Evolutionary conservation across 2,329 filamentous ascomycete genomes (phyloP), one percentile per base, ranked within the genome.

Genomic region (Claviceps pusilla): DNA sequence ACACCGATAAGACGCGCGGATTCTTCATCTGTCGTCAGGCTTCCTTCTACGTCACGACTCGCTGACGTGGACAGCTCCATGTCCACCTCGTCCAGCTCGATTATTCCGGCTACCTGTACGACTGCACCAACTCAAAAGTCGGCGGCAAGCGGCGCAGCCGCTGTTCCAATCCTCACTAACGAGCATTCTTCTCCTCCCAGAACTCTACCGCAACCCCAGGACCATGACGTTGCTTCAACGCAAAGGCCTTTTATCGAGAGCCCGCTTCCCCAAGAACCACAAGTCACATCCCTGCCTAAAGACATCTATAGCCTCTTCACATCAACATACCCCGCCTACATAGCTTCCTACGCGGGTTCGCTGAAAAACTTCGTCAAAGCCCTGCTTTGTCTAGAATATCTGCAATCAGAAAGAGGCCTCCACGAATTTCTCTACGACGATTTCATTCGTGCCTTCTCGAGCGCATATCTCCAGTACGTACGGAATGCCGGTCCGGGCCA

Each of bases 361-460:
- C 60, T 69, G 4, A 59, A 58, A 4, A 61, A 69, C 10, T 80
- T 80, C 53, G 60, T 77, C 29, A 66, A 65, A 28, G 73, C 73
- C 0, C 72, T 75, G 51, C 61, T 73, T 0, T 73, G 67, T 57
- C 60, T 79, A 7, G 63, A 71, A 19, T 68, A 66, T 52, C 63
- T 76, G 1, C 63, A 65, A 46, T 59, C 63, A 29, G 58, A 63
- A 12, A 63, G 64, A 9, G 52, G 59, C 4, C 60, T 78, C 19
- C 66, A 69, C 12, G 68, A 70, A 29, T 75, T 66, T 53, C 60
- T 77, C 0, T 79, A 72, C 56, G 78, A 80, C 58, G 77, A 80
- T 54, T 76, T 79, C 52, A 71, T 80, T 35, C 65, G 71, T 7
- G 61, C 64, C 2, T 78, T 73, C 51, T 65, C 70, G 1, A 62